phyloP scores from a whole-genome alignment of 192 early-diverging fungal genomes.

The Pilobolus umbonatus region DNA sequence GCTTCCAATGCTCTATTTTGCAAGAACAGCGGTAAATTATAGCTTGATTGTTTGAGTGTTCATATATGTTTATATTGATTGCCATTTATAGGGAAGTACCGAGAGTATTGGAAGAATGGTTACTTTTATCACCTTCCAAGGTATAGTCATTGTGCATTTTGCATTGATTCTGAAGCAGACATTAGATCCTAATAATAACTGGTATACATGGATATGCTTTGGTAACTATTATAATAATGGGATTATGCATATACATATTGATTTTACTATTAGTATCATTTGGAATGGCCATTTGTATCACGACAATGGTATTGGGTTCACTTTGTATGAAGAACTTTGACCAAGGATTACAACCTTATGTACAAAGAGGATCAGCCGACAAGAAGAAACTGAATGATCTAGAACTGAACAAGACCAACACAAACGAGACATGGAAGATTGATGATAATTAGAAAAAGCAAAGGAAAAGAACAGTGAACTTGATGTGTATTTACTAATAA shows the following conservation, averaged over 20 bases:
- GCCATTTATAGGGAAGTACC: conserved; percentile 21
- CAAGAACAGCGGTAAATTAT: conserved; percentile 27
- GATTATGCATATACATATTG: not conserved
- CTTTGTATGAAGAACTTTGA: conserved; percentile 34
- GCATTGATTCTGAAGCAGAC: conserved; percentile 25
- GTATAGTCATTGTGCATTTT: conserved; percentile 33
- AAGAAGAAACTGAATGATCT: conserved; percentile 15
- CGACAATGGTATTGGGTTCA: conserved; percentile 18
- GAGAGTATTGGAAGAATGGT: conserved; percentile 29
- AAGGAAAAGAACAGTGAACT: not conserved
- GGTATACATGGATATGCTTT: conserved; percentile 36
- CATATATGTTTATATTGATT: not conserved
- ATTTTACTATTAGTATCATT: conserved; percentile 10
- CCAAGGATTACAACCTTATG: conserved; percentile 30
- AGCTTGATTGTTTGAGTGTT: not conserved
- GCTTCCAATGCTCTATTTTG: conserved; percentile 34
- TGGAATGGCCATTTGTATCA: conserved; percentile 17
- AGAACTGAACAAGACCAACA: conserved; percentile 17
- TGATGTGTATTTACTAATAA: too few relatives aligned
- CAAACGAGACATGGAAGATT: conserved; percentile 27
- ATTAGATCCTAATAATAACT: conserved; percentile 22
- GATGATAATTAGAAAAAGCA: conserved; percentile 17
- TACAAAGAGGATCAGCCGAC: conserved; percentile 21
- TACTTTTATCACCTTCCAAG: conserved; percentile 30
- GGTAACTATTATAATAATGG: conserved; percentile 20